Conservation (phyloP, 2,329 filamentous ascomycete species). For the Exophiala xenobiotica region DNA sequence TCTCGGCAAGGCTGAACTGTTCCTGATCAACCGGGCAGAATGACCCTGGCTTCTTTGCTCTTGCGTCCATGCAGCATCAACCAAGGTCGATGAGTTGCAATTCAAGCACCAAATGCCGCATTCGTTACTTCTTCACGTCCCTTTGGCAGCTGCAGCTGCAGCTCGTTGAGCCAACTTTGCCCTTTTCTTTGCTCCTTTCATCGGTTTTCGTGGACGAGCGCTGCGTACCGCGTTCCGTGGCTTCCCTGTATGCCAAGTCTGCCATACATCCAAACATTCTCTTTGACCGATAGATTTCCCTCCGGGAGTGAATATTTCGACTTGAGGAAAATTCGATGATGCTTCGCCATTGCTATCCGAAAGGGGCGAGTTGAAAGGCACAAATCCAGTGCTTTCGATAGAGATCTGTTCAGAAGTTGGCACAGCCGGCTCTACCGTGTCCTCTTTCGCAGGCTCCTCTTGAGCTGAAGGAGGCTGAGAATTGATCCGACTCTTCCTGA, state of each 20-base stretch:
- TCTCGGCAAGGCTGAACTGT: neutral
- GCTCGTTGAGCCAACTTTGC: conserved; percentile 12
- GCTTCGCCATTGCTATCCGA: conserved; percentile 29
- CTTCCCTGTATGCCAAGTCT: conserved; percentile 22
- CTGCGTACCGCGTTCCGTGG: conserved; percentile 5
- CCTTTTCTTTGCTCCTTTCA: conserved; percentile 24
- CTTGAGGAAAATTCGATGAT: conserved; percentile 58
- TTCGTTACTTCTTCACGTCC: too few species aligned
- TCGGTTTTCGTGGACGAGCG: conserved; percentile 23
- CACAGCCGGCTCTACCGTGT: conserved; percentile 5
- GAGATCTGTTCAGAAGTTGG: conserved; percentile 12
- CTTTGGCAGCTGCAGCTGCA: too few species aligned
- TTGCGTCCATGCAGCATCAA: neutral
- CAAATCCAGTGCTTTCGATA: conserved; percentile 19
- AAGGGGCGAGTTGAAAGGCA: conserved; percentile 18
- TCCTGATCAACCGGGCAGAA: neutral
- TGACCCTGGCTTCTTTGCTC: neutral
- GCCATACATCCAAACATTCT: conserved; percentile 21
- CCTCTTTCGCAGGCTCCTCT: conserved; percentile 2
- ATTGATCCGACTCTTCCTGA: conserved; percentile 52
- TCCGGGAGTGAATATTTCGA: conserved; percentile 83
- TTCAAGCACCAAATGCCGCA: too few species aligned
- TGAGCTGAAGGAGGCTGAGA: neutral
- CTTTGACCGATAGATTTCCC: conserved; percentile 69
- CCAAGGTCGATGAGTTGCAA: too few species aligned